phyloP scores from a whole-genome alignment of 805 yeast species.

The Priceomyces castillae region DNA sequence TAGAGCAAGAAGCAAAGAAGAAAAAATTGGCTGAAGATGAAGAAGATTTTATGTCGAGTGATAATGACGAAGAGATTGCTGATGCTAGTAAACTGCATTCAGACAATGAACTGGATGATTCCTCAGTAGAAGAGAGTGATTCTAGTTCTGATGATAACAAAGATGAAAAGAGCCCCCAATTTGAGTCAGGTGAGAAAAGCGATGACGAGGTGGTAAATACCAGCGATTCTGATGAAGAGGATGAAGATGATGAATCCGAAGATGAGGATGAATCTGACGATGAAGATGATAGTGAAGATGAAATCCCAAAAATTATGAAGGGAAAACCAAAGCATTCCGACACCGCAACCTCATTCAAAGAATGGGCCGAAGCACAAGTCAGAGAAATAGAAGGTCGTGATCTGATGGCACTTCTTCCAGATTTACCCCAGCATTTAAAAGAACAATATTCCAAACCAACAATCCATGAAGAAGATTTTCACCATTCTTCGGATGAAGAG shows the following conservation, averaged over 20 bases:
- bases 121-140: not conserved
- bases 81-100: too few relatives aligned
- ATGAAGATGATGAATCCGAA: slow-evolving; percentile 26
- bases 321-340: slow-evolving; percentile 46
- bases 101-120: slow-evolving; percentile 14
- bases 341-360: slow-evolving; percentile 59
- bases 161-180: slow-evolving; percentile 16
- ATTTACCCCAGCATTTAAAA: slow-evolving; percentile 48
- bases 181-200: slow-evolving; percentile 13
- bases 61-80: slow-evolving; percentile 22
- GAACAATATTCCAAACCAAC: slow-evolving; percentile 44
- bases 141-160: slow-evolving; percentile 16
- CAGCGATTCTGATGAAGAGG: slow-evolving; percentile 18
- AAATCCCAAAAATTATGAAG: slow-evolving; percentile 30
- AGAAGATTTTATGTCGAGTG: slow-evolving; percentile 50
- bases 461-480: slow-evolving; percentile 68
- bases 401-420: slow-evolving; percentile 40
- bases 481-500: slow-evolving; percentile 65
- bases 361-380: slow-evolving; percentile 82
- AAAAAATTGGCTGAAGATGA: slow-evolving; percentile 53
- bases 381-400: slow-evolving; percentile 62
- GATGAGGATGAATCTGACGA: slow-evolving; percentile 31
- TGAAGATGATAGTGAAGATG: slow-evolving; percentile 17
- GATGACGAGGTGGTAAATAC: slow-evolving; percentile 25
- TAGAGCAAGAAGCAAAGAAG: slow-evolving; percentile 39